These are phyloP conservation scores for Penicillium goetzii DNA, from an alignment of 495 filamentous ascomycete species.

Conservation along the genomic window DNA sequence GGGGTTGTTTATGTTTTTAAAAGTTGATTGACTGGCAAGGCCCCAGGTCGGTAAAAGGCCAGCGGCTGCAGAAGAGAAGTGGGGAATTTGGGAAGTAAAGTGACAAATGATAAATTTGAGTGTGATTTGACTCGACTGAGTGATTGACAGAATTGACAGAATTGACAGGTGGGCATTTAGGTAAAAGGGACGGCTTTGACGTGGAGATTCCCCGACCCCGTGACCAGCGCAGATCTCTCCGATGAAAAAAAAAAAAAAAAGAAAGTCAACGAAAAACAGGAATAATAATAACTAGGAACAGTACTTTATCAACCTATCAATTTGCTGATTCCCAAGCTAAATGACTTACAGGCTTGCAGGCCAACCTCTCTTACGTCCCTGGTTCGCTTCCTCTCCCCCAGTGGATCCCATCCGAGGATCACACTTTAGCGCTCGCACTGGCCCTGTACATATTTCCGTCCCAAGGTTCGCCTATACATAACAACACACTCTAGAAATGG, in stretches of 20 bases:
- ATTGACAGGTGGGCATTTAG: neutral
- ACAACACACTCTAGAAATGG: no score
- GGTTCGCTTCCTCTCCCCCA: neutral
- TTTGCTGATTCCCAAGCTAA: neutral
- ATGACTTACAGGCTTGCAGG: neutral
- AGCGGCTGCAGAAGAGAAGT: constrained; percentile 3
- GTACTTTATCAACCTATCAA: neutral
- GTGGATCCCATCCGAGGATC: neutral
- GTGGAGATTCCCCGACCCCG: neutral
- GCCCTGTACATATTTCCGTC: neutral
- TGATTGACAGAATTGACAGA: neutral
- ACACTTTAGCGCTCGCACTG: constrained; percentile 1
- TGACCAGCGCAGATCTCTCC: neutral
- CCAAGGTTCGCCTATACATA: neutral
- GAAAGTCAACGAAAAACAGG: no score
- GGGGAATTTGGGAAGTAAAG: neutral
- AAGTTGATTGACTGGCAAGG: neutral
- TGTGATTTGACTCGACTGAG: neutral
- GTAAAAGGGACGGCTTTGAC: neutral
- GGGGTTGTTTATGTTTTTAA: neutral
- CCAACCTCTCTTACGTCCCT: neutral
- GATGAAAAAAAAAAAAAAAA: neutral
- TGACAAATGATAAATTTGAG: neutral
- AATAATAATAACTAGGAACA: no score
- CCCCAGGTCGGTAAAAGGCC: neutral